Conservation (phyloP, 2,329 filamentous ascomycete genomes). For the Hypoxylon sp. region DNA sequence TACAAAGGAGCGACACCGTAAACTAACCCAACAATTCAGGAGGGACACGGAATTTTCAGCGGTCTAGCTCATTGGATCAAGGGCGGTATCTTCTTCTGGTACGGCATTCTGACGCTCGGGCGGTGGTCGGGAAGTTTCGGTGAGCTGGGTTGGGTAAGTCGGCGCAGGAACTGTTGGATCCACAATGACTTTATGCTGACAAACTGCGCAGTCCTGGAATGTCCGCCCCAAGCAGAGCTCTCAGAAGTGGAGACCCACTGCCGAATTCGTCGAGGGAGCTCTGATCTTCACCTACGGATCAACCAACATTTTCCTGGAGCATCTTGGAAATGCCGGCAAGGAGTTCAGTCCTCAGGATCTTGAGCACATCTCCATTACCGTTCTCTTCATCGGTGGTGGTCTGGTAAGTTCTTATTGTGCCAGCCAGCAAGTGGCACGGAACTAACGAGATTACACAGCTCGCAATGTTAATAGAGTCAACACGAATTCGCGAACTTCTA, state of each 20-base stretch:
- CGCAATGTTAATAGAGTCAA: constrained; percentile 85
- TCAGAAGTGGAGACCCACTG: constrained; percentile 79
- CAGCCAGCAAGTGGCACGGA: constrained; percentile 3
- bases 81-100: constrained; percentile 94
- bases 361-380: constrained; percentile 92
- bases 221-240: constrained; percentile 73
- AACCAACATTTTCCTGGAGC: constrained; percentile 93
- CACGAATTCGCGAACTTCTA: constrained; percentile 75
- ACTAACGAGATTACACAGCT: constrained; percentile 48
- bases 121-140: constrained; percentile 93
- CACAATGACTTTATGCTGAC: constrained; percentile 40
- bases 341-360: constrained; percentile 84
- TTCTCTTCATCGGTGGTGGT: constrained; percentile 94
- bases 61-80: constrained; percentile 95
- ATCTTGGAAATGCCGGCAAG: constrained; percentile 79
- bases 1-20: constrained; percentile 14
- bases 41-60: constrained; percentile 79
- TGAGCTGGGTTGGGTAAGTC: constrained; percentile 83
- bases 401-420: constrained; percentile 69
- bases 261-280: constrained; percentile 90
- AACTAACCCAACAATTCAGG: constrained; percentile 61
- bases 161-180: constrained; percentile 18
- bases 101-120: constrained; percentile 87
- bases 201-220: constrained; percentile 80
- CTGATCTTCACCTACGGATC: constrained; percentile 92